phyloP scores from a whole-genome alignment of 352 stramenopile species.

The Pythium oligandrum region DNA sequence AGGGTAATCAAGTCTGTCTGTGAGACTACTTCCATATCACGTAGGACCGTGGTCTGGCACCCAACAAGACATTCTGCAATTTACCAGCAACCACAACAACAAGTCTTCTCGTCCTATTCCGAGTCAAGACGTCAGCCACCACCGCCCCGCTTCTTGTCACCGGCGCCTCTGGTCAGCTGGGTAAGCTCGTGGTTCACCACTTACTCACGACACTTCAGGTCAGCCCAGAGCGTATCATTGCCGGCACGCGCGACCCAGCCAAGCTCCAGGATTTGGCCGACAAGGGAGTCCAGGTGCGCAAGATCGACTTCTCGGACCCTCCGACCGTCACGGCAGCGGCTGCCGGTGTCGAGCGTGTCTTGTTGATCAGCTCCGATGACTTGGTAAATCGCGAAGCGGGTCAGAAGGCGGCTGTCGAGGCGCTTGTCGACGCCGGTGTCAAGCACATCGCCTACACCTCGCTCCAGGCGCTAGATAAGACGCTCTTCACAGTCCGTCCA shows the following conservation, averaged over 20 bases:
- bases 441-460: neutral
- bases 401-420: neutral
- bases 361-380: neutral
- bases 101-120: no score
- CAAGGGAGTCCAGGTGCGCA: neutral
- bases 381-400: neutral
- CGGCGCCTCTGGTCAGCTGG: neutral
- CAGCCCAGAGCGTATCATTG: neutral
- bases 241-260: neutral
- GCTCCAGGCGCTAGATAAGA: neutral
- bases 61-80: no score
- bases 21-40: no score
- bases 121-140: no score
- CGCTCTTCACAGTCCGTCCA: no score
- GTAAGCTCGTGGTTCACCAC: neutral
- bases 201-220: neutral
- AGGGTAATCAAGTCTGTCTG: no score
- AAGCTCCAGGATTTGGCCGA: neutral
- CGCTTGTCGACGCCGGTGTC: neutral
- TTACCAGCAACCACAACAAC: no score
- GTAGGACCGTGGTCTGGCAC: no score
- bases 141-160: constrained; percentile 11
- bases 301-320: neutral
- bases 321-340: neutral
- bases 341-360: neutral